phyloP scores from a whole-genome alignment of 192 early-diverging fungal genomes.

The Spinellus fusiger region DNA sequence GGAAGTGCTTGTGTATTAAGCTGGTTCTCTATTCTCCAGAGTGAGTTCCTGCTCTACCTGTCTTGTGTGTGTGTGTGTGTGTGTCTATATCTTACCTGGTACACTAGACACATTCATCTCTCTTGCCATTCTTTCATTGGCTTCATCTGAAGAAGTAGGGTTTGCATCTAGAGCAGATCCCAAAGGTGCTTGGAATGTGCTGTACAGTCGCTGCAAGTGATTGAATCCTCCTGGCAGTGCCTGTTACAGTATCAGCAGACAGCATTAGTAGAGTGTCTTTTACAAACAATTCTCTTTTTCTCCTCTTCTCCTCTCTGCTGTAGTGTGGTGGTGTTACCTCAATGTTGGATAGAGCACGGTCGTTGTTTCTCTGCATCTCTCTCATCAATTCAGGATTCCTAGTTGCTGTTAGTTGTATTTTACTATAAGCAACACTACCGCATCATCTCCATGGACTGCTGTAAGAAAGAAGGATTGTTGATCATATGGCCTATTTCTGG shows the following conservation, averaged over 20 bases:
- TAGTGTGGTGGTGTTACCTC: conserved; percentile 24
- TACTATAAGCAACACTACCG: conserved; percentile 16
- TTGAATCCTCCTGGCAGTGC: conserved; percentile 62
- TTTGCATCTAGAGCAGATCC: conserved; percentile 43
- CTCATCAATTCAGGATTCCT: conserved; percentile 58
- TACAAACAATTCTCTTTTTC: not conserved
- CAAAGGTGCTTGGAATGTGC: conserved; percentile 49
- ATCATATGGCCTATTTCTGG: conserved; percentile 59
- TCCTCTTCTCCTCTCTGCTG: too few species aligned
- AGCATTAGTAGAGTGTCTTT: not conserved
- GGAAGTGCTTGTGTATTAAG: conserved; percentile 50
- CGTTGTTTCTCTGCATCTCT: conserved; percentile 57
- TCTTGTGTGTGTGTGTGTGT: too few species aligned
- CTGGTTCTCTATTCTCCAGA: conserved; percentile 27
- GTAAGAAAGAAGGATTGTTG: conserved; percentile 54
- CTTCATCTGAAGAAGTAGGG: conserved; percentile 40
- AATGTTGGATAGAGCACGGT: conserved; percentile 57
- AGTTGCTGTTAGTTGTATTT: not conserved
- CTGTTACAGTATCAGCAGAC: not conserved
- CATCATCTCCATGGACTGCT: conserved; percentile 48
- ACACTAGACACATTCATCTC: conserved; percentile 46
- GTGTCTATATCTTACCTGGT: conserved; percentile 34
- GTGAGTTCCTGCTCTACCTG: not conserved
- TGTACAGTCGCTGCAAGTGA: conserved; percentile 53
- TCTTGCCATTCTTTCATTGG: conserved; percentile 46